phyloP scores from a whole-genome alignment of 2,329 filamentous ascomycete species.

The Nigrospora oryzae region DNA sequence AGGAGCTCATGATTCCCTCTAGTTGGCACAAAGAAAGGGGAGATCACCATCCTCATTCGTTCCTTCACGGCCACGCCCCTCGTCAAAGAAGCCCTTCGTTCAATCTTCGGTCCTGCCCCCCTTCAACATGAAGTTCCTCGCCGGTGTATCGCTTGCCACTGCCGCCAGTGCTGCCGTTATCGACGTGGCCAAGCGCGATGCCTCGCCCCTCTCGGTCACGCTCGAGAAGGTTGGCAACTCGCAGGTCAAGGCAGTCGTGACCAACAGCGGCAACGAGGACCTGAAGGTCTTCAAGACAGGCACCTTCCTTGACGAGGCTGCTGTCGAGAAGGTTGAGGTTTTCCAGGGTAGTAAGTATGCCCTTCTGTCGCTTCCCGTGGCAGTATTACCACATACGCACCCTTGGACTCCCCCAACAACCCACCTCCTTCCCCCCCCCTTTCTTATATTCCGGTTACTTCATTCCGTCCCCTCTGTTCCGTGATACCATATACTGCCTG shows the following conservation, averaged over 20 bases:
- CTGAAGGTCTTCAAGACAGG: constrained; percentile 41
- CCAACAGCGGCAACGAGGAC: constrained; percentile 35
- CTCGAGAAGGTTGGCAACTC: constrained; percentile 38
- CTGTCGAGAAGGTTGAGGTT: constrained; percentile 40
- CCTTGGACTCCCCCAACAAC: too few species aligned
- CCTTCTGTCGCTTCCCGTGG: background rate
- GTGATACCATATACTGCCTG: background rate
- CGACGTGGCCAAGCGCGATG: constrained; percentile 24
- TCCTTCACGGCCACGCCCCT: too few species aligned
- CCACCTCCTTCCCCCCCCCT: background rate
- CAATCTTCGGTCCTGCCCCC: too few species aligned
- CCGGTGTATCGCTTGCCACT: constrained; percentile 23
- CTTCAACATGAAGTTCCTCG: constrained; percentile 30
- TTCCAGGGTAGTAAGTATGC: constrained; percentile 28
- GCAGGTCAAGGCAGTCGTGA: constrained; percentile 38
- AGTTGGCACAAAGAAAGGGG: too few species aligned
- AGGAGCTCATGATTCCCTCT: too few species aligned
- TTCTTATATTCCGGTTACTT: too few species aligned
- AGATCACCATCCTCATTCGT: too few species aligned
- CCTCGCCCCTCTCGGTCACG: constrained; percentile 27
- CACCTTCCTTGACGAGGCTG: constrained; percentile 37
- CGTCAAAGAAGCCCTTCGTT: too few species aligned
- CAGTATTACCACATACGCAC: background rate
- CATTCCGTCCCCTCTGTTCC: too few species aligned
- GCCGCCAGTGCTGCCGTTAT: constrained; percentile 25